These are phyloP conservation scores for Cucurbita moschata DNA, from an alignment of 306 rosid genomes.

Conservation along the genomic window DNA sequence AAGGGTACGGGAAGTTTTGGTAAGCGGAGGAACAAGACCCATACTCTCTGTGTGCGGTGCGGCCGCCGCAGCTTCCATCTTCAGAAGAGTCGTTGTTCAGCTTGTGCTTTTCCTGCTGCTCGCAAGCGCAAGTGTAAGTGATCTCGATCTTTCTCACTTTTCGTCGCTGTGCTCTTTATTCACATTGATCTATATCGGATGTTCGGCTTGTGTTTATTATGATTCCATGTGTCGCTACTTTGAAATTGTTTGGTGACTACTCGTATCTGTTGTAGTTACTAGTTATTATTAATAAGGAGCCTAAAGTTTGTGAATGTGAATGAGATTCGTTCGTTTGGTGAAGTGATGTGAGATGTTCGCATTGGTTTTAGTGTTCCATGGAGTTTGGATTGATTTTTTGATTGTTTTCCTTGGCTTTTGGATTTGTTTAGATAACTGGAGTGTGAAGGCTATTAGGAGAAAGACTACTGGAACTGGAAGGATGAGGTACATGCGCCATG, in stretches of 20 bases:
- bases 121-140: conserved; percentile 67
- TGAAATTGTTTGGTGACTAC: not conserved
- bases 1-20: conserved; percentile 98
- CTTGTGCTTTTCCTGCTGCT: conserved; percentile 91
- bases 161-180: not conserved
- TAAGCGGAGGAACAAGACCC: conserved; percentile 98
- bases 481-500: conserved; percentile 89
- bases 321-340: not conserved
- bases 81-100: conserved; percentile 91
- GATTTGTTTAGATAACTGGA: conserved; percentile 69
- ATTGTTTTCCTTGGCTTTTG: not conserved
- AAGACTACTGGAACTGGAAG: conserved; percentile 99
- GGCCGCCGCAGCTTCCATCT: conserved; percentile 99
- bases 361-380: not conserved
- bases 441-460: conserved; percentile 87
- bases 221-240: not conserved
- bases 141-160: not conserved
- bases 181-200: not conserved
- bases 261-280: not conserved
- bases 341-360: not conserved
- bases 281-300: not conserved
- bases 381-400: not conserved
- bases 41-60: conserved; percentile 88
- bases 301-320: not conserved
- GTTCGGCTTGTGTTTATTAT: not conserved